Evolutionary conservation across 371 early-diverging fungal species (phyloP).

Genomic region (Neoconidiobolus thromboides): DNA sequence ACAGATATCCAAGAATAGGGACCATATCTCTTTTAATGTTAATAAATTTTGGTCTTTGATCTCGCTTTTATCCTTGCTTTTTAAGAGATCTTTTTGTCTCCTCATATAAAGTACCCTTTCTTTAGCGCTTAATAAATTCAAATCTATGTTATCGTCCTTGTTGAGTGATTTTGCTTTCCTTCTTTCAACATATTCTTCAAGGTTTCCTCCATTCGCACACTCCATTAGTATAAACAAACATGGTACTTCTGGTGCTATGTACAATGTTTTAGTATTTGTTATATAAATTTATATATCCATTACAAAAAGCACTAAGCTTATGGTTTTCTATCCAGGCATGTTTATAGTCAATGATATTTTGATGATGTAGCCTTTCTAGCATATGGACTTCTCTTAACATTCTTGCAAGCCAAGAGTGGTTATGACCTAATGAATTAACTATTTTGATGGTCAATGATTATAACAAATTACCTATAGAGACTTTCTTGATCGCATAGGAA

Average conservation of each 20-base stretch:
- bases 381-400: constrained; percentile 87
- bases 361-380: constrained; percentile 69
- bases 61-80: not conserved
- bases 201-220: constrained; percentile 87
- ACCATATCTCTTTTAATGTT: constrained; percentile 49
- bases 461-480: constrained; percentile 47
- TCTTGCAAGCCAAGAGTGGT: constrained; percentile 77
- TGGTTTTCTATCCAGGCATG: constrained; percentile 82
- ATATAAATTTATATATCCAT: not conserved
- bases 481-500: constrained; percentile 83
- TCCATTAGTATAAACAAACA: constrained; percentile 94
- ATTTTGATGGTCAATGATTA: not conserved
- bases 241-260: constrained; percentile 59
- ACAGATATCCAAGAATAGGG: constrained; percentile 72
- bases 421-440: constrained; percentile 24
- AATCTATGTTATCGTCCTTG: not conserved
- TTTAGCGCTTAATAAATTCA: constrained; percentile 1
- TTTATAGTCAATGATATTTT: constrained; percentile 85
- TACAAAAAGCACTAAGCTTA: constrained; percentile 56
- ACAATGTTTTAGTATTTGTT: not conserved
- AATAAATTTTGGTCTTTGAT: constrained; percentile 15
- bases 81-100: not conserved
- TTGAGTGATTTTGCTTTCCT: not conserved
- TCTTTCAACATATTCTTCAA: constrained; percentile 70
- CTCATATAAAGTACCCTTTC: not conserved